phyloP scores from a whole-genome alignment of 1,284 basidiomycete genomes.

The Clitocybe nebularis region DNA sequence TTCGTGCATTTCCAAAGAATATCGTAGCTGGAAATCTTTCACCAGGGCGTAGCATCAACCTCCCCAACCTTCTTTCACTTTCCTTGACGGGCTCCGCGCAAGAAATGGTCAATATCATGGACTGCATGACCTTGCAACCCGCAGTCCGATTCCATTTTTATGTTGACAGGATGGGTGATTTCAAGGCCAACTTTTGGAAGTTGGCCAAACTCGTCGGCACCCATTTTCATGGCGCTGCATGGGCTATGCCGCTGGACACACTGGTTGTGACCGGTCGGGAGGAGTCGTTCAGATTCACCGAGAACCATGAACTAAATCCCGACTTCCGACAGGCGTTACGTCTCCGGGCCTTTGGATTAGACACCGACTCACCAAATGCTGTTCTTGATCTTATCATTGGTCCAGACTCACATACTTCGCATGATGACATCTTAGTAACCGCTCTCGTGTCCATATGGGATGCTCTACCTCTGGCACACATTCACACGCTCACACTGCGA shows the following conservation, averaged over 20 bases:
- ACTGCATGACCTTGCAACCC: conserved; percentile 24
- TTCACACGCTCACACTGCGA: conserved; percentile 30
- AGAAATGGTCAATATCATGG: conserved; percentile 28
- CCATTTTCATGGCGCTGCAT: conserved; percentile 20
- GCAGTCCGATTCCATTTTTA: conserved; percentile 22
- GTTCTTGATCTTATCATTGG: conserved; percentile 27
- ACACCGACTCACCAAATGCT: conserved; percentile 17
- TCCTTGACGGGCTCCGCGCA: conserved; percentile 25
- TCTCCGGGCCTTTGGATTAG: conserved; percentile 26
- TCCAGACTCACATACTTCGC: conserved; percentile 20
- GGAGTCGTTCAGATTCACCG: conserved; percentile 21
- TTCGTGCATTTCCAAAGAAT: conserved; percentile 21
- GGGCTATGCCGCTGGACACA: conserved; percentile 23
- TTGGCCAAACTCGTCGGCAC: conserved; percentile 24
- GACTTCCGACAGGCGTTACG: conserved; percentile 30
- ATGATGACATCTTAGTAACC: conserved; percentile 28
- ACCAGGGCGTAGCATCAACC: conserved; percentile 18
- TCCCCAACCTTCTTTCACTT: conserved; percentile 24
- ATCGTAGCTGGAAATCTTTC: conserved; percentile 11
- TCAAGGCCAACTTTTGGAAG: conserved; percentile 24
- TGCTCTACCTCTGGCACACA: conserved; percentile 25
- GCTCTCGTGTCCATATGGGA: conserved; percentile 26
- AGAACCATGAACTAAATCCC: conserved; percentile 19
- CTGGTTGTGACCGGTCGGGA: conserved; percentile 27
- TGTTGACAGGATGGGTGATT: conserved; percentile 25